Evolutionary conservation across 306 rosid genomes (phyloP), one percentile per base, ranked within the genome.

Genomic region (Pachyrhizus erosus): DNA sequence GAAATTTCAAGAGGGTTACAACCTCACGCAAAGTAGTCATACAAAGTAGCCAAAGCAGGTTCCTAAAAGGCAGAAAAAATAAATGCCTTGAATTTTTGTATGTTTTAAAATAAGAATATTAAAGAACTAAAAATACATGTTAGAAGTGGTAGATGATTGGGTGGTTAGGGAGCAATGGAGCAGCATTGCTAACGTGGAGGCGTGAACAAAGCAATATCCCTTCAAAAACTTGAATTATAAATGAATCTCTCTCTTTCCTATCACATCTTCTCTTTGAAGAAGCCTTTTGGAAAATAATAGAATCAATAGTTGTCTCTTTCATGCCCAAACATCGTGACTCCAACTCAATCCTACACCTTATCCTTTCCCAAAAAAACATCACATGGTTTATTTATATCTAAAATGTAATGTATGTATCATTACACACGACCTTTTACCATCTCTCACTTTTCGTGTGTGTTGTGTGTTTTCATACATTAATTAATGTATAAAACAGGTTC

Each of bases 321-420:
- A 72, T 24, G 5, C 26, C 11, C 24, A 39, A 71, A 29, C 84
- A 43, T 58, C 48, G 77, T 79, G 77, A 48, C 18, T 79, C 67
- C 83, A 79, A 69, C 83, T 70, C 60, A 79, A 69, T 5, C 14
- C 55, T 79, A 10, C n/a, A 37, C 4, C 39, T 18, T 70, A 70
- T 70, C 57, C 75, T 69, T 39, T 40, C 21, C 33, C 9, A 69
- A 69, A 69, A 69, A 37, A 43, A 11, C 55, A 21, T 34, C 73
- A 40, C 71, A 49, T 68, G 55, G 3, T 55, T 65, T 58, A 7
- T 37, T 34, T 79, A 48, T 60, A 37, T 46, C 33, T 21, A 65
- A 67, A 78, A 78, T 78, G 66, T 34, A 29, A 60, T 43, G 69
- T 7, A 39, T 37, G 68, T 14, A 49, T 31, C 52, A 15, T 31